Evolutionary conservation across 768 basidiomycete species (phyloP), one percentile per base, ranked within the genome.

Genomic region (Collybiopsis confluens): DNA sequence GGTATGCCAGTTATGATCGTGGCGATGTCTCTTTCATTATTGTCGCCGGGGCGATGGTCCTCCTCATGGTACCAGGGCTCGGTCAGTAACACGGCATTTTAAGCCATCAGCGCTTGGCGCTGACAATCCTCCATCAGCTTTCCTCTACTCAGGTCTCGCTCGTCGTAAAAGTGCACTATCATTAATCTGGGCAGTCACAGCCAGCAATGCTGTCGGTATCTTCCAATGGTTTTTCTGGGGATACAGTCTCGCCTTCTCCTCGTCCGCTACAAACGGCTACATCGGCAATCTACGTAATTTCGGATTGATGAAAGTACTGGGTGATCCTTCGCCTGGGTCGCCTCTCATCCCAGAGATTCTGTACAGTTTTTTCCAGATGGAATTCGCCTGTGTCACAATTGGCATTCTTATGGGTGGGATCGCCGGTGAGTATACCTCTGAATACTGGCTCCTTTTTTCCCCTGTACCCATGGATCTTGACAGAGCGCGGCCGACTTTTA

Each of bases 321-420:
- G 70, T 26, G 72, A 80, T 13, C 86, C 89, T 0, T 88, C 88
- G 9, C 86, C 88, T 11, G 92, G 89, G 13, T 88, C 88, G 0
- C 83, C 86, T 37, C 77, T 90, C 38, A 82, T 95, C 54, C 93
- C 93, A 8, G 85, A 85, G 52, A 73, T 94, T 45, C 75, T 95
- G 27, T 95, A 90, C 73, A 83, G 81, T 60, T 86, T 92, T 69
- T 93, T 89, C 73, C 88, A 90, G 65, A 86, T 89, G 85, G 88
- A 89, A 69, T 92, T 90, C 64, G 88, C 84, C 20, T 87, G 85
- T 52, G 88, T 92, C 16, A 92, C 90, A 1, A 85, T 86, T 15
- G 85, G 74, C 11, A 90, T 90, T 46, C 66, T 91, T 24, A 74
- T 88, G 77, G 88, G 88, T 41, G 86, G 88, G 8, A 79, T 91